Base-by-base conservation (phyloP, 495 filamentous ascomycete genomes). In the Immersiella caudata region DNA sequence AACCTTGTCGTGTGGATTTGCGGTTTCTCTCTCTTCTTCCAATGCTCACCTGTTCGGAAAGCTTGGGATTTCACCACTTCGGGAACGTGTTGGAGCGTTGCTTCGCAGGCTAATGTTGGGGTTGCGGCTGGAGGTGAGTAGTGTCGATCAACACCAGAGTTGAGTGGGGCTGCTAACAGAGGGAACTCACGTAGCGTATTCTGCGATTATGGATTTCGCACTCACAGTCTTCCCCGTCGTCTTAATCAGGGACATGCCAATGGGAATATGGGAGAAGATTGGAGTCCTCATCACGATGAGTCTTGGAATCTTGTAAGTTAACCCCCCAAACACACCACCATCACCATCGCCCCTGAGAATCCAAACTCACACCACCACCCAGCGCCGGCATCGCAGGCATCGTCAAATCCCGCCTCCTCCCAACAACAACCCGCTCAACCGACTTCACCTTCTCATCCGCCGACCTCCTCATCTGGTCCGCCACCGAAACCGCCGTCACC, bases 231-330 rank as follows among this genome's bases (percentile, higher is more conserved):
- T 80, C 22, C 77, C 78, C 7, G 77, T 74, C 71, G 68, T 74
- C 29, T 26, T 79, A 6, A 75, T 80, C 16, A 74, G 71, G 69
- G 69, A 76, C 36, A 65, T 80, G 51, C 72, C 73, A 57, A 77
- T 80, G 77, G 74, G 57, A 46, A 76, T 26, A 20, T 67, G 69
- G 8, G 78, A 79, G 59, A 72, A 71, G 62, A 54, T 79, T 25
- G 77, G 78, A 22, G 76, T 80, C n/a, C 68, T 73, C 3, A 67
- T 76, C 20, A 77, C 74, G 6, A 78, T 80, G 78, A 80, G 78
- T 49, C 69, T 78, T 33, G 78, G 78, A 50, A 63, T 75, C 36
- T 74, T 79, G 78, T 80, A 71, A 64, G 75, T 62, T 11, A 4
- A n/a, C 25, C 20, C 18, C 35, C 6, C 4, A 25, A 26, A 4